These are phyloP conservation scores for Pisolithus tinctorius DNA, from an alignment of 768 basidiomycete species.

Conservation along the genomic window DNA sequence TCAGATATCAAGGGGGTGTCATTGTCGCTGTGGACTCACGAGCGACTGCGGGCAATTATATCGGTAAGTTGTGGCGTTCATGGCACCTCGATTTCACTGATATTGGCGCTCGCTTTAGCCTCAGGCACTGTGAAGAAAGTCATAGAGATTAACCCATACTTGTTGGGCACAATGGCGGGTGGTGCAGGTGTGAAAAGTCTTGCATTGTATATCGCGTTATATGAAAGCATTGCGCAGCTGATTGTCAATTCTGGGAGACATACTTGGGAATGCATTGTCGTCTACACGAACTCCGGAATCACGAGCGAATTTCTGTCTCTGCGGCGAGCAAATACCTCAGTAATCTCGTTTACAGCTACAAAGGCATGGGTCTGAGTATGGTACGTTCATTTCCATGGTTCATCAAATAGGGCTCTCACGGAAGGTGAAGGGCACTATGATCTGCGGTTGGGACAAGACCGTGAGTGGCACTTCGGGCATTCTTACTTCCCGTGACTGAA, in stretches of 20 bases:
- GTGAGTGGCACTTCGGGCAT: conserved; percentile 35
- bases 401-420: conserved; percentile 2
- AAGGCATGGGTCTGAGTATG: conserved; percentile 99
- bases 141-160: conserved; percentile 98
- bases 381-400: conserved; percentile 36
- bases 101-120: conserved; percentile 39
- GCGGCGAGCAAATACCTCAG: conserved; percentile 96
- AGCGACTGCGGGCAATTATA: conserved; percentile 94
- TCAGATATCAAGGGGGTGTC: conserved; percentile 93
- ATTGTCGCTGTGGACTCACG: conserved; percentile 99
- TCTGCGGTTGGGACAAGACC: conserved; percentile 99
- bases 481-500: background rate
- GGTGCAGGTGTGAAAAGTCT: conserved; percentile 69
- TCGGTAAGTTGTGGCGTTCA: conserved; percentile 51
- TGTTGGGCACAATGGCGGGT: conserved; percentile 99
- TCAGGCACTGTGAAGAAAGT: conserved; percentile 99
- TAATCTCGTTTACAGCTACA: conserved; percentile 96
- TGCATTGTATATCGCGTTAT: conserved; percentile 1
- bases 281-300: conserved; percentile 91
- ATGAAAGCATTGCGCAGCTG: conserved; percentile 44
- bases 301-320: conserved; percentile 97
- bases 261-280: conserved; percentile 98
- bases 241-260: conserved; percentile 98
- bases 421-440: conserved; percentile 84
- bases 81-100: background rate